Conservation (phyloP, 805 yeast genomes). For the Saturnispora kantuleensis region DNA sequence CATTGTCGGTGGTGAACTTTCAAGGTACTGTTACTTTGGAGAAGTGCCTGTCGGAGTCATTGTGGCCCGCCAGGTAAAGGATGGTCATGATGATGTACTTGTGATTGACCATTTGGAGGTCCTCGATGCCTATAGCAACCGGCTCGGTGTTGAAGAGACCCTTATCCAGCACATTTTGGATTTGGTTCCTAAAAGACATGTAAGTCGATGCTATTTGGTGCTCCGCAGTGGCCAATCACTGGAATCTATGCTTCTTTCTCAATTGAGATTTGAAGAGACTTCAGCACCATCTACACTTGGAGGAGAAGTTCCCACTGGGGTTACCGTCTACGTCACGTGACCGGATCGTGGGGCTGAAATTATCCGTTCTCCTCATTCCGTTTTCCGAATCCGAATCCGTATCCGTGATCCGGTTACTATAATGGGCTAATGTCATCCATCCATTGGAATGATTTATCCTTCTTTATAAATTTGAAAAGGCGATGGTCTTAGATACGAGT, state of each 20-base stretch:
- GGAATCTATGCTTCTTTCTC: neutral
- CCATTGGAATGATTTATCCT: neutral
- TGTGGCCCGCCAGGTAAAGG: constrained; percentile 42
- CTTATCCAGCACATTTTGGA: constrained; percentile 49
- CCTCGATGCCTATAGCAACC: constrained; percentile 45
- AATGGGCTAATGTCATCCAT: too few relatives aligned
- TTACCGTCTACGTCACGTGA: neutral
- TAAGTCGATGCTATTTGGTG: constrained; percentile 35
- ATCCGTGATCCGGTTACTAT: too few relatives aligned
- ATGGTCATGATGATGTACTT: constrained; percentile 30
- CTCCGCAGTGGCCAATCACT: constrained; percentile 3
- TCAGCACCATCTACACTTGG: neutral
- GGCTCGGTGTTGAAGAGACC: constrained; percentile 50
- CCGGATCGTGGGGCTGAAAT: neutral
- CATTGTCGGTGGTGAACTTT: constrained; percentile 38
- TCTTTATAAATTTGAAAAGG: neutral
- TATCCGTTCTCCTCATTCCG: too few relatives aligned
- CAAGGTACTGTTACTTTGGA: constrained; percentile 48
- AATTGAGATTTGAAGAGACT: constrained; percentile 12
- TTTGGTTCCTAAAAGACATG: constrained; percentile 41
- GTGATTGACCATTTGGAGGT: constrained; percentile 30
- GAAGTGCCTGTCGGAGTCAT: constrained; percentile 79
- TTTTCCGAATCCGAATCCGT: too few relatives aligned
- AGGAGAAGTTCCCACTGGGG: neutral
- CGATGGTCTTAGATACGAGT: neutral